phyloP scores from a whole-genome alignment of 306 rosid genomes.

The Cucurbita ficifolia region DNA sequence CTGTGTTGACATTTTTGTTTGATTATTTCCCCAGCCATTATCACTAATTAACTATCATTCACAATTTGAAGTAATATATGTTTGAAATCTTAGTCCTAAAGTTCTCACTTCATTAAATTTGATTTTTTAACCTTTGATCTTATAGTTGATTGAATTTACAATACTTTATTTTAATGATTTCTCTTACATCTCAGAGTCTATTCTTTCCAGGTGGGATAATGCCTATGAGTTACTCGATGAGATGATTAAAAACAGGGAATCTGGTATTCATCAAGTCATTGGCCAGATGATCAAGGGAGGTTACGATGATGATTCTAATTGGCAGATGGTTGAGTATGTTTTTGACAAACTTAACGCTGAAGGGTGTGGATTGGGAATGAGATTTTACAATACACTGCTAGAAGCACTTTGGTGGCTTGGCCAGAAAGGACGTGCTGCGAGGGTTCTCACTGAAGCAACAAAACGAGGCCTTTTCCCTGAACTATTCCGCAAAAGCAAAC shows the following conservation, averaged over 20 bases:
- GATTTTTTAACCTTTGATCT: not conserved
- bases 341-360: constrained; percentile 84
- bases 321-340: constrained; percentile 96
- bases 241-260: constrained; percentile 50
- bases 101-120: not conserved
- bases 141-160: not conserved
- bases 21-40: constrained; percentile 1
- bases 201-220: constrained; percentile 53
- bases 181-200: constrained; percentile 17
- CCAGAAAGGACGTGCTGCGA: constrained; percentile 84
- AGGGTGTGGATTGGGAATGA: constrained; percentile 75
- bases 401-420: constrained; percentile 96
- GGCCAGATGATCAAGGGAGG: constrained; percentile 93
- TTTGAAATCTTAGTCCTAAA: not conserved
- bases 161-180: not conserved
- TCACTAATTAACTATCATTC: not conserved
- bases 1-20: not conserved
- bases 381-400: constrained; percentile 68
- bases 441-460: constrained; percentile 84
- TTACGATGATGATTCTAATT: constrained; percentile 80
- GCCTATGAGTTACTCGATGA: constrained; percentile 64
- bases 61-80: not conserved
- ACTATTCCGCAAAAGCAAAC: constrained; percentile 62
- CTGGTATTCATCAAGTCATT: constrained; percentile 82
- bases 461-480: constrained; percentile 86